Evolutionary conservation across 352 stramenopile genomes (phyloP), one percentile per base, ranked within the genome.

Genomic region (Phytophthora sansomeana): DNA sequence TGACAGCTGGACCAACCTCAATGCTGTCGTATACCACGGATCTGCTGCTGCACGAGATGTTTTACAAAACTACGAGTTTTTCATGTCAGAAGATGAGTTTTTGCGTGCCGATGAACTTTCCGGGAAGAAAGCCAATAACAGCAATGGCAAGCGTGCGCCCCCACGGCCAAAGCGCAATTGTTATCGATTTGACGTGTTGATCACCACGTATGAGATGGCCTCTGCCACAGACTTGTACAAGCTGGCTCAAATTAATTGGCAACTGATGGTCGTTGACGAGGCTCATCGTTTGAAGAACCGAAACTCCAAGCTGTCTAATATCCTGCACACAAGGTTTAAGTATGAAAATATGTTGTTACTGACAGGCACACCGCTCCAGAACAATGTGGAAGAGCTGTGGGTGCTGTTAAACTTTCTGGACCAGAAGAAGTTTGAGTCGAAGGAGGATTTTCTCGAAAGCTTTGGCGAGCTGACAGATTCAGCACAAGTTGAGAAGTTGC

Each of bases 181-280:
- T 58, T 91, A 95, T 61, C 87, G 97, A 16, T 99, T 99, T 77
- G 97, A 99, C 71, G 97, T 99, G 21, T 77, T 99, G 11, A 98
- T 99, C 33, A 99, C 98, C 17, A 99, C 98, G 1, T 99, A 99
- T 75, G 98, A 99, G 72, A 99, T 99, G 75, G 91, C 98, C 7
- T 90, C 83, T 21, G 95, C 98, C 35, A 95, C 93, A 47, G 96
- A 99, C 57, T 86, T 97, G n/a, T 81, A 75, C 39, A 95, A 98
- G 46, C 85, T 99, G 56, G 89, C 89, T 49, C 87, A 97, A 51
- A 84, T 95, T 17, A 66, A 92, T 46, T 99, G 98, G 96, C 89
- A 97, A 66, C 76, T 98, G 4, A 83, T 99, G 54, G 95, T 99
- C 19, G 98, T 99, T 10, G 98, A 99, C 74, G 98, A 99, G 80